phyloP scores from a whole-genome alignment of 495 filamentous ascomycete genomes.

The Aspergillus biplanus region DNA sequence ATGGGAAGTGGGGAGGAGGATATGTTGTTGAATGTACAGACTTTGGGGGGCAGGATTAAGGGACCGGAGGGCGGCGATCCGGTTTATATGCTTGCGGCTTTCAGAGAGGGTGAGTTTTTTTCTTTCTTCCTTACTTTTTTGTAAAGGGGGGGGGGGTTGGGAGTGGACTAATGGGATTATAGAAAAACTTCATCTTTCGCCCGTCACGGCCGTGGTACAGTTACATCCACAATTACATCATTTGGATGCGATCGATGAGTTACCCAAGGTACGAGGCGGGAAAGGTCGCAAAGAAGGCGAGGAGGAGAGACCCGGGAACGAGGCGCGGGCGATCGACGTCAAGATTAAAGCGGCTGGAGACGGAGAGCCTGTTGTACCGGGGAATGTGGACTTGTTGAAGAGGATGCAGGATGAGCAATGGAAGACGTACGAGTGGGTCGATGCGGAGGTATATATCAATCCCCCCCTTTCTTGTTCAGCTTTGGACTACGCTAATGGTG shows the following conservation, averaged over 20 bases:
- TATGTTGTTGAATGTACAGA: conserved; percentile 44
- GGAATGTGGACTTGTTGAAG: conserved; percentile 59
- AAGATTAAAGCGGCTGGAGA: conserved; percentile 67
- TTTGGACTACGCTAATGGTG: conserved; percentile 26
- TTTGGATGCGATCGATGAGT: conserved; percentile 67
- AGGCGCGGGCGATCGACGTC: conserved; percentile 68
- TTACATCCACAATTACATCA: conserved; percentile 77
- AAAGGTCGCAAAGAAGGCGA: conserved; percentile 29
- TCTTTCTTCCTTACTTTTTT: conserved; percentile 16
- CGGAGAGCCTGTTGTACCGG: conserved; percentile 52
- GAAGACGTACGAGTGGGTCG: conserved; percentile 65
- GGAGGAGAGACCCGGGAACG: conserved; percentile 45
- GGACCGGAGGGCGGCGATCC: conserved; percentile 61
- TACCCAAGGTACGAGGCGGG: conserved; percentile 35
- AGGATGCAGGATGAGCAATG: conserved; percentile 70
- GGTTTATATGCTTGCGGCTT: conserved; percentile 73
- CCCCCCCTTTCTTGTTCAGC: conserved; percentile 14
- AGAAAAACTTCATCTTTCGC: conserved; percentile 72
- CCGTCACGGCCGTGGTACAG: conserved; percentile 69
- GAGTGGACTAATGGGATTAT: conserved; percentile 7
- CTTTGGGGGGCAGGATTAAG: conserved; percentile 69
- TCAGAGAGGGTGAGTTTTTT: conserved; percentile 58
- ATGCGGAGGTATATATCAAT: conserved; percentile 60
- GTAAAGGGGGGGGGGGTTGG: not conserved
- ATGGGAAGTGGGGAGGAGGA: conserved; percentile 36